Conservation (phyloP, 495 filamentous ascomycete species). For the Daldinia concentrica region DNA sequence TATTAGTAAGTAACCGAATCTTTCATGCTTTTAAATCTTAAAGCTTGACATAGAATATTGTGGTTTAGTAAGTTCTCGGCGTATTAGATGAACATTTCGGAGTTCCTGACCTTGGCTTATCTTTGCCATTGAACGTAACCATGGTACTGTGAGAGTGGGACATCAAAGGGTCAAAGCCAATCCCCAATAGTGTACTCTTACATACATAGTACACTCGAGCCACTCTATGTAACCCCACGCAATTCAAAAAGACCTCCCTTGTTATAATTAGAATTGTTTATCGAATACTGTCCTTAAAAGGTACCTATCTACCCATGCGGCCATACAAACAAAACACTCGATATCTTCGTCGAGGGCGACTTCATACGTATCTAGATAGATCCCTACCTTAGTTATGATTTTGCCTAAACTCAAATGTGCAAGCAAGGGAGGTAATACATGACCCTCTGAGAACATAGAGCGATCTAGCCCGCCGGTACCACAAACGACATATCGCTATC, state of each 20-base stretch:
- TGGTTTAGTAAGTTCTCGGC: neutral
- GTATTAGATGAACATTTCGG: neutral
- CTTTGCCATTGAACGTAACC: neutral
- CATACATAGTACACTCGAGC: neutral
- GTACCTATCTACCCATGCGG: neutral
- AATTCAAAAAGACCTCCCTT: neutral
- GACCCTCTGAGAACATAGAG: constrained; percentile 22
- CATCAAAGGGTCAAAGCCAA: neutral
- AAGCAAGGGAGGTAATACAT: constrained; percentile 29
- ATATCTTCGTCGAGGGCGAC: neutral
- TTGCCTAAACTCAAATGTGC: neutral
- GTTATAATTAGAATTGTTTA: neutral
- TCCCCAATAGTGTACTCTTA: neutral
- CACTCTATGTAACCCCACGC: neutral
- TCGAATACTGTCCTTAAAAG: neutral
- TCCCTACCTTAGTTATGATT: neutral
- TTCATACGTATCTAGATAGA: neutral
- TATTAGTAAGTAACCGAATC: too few relatives aligned
- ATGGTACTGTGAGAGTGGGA: constrained; percentile 1
- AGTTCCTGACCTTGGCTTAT: neutral
- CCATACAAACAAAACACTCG: neutral
- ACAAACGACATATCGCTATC: neutral
- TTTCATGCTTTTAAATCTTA: too few relatives aligned
- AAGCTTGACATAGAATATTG: too few relatives aligned
- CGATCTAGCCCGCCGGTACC: constrained; percentile 15